Conservation (phyloP, 2,329 filamentous ascomycete genomes). For the Acephala macrosclerotiorum region DNA sequence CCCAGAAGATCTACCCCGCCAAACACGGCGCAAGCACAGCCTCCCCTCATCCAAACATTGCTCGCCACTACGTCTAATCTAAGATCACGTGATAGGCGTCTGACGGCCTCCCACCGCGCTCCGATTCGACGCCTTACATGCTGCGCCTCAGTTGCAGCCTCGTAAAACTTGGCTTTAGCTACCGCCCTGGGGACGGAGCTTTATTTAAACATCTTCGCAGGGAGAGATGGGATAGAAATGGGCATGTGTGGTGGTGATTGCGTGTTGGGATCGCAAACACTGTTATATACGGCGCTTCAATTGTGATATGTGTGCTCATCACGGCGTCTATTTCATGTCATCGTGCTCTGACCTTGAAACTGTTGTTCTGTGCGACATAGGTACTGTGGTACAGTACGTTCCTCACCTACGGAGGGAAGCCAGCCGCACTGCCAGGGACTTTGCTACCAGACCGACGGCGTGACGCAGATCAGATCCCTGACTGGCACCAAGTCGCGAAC, state of each 20-base stretch:
- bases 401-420: not conserved
- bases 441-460: not conserved
- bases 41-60: not conserved
- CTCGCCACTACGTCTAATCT: not conserved
- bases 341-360: constrained; percentile 3
- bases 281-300: not conserved
- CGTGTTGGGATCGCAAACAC: not conserved
- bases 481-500: not conserved
- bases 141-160: constrained; percentile 4
- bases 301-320: not conserved
- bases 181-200: not conserved
- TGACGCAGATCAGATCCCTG: not conserved
- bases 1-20: not conserved
- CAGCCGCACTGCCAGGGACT: not conserved
- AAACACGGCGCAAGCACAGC: not conserved
- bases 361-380: not conserved
- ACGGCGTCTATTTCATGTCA: not conserved
- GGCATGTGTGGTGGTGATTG: not conserved
- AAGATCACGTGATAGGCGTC: constrained; percentile 6
- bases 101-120: not conserved
- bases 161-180: constrained; percentile 7
- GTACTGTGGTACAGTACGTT: too few relatives aligned
- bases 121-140: constrained; percentile 12
- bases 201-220: constrained; percentile 1
- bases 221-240: not conserved